Base-by-base conservation (phyloP, 2,329 filamentous ascomycete species). In the Curvularia hawaiiensis region DNA sequence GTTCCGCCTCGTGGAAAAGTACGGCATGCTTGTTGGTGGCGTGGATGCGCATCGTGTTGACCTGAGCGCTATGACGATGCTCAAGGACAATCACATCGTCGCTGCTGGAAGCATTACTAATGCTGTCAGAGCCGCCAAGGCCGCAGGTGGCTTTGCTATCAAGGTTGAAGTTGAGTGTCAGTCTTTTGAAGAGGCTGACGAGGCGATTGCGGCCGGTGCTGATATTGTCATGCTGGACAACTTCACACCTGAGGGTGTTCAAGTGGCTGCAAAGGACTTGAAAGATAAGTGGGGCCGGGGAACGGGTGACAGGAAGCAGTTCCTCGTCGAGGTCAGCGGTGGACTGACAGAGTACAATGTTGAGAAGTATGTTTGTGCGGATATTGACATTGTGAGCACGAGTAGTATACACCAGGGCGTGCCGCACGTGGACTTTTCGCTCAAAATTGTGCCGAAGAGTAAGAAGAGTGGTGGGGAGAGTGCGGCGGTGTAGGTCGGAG, bases 21-120 rank as follows among this genome's bases (percentile, higher is more conserved):
- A 99, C 77, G 95, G 92, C 66, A 97, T 99, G 89, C 81, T 97
- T 22, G 89, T 96, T 16, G 95, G 94, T 55, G 95, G 95, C 11
- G 93, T 92, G 16, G 95, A 99, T 78, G 86, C 89, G 3, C 95
- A 99, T 77, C 84, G 95, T 31, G 91, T 97, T 79, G 95, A 99
- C 75, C 82, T 99, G 3, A 79, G 76, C 75, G 86, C 89, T 63
- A 98, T 99, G 95, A 93, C 93, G 55, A 99, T 99, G 95, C 84
- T 99, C 64, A 99, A 99, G 81, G 95, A 99, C 79, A 99, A 99
- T 78, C 95, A 99, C 78, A 89, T 99, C 56, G 97, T 94, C 90
- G 92, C 91, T 61, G 89, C 90, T 52, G 82, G 83, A 26, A 91
- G 90, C 73, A 98, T 99, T 76, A 88, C 90, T 1, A 87, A 90